Conservation (phyloP, 805 yeast genomes). For the Zygoascus flipseniorum region DNA sequence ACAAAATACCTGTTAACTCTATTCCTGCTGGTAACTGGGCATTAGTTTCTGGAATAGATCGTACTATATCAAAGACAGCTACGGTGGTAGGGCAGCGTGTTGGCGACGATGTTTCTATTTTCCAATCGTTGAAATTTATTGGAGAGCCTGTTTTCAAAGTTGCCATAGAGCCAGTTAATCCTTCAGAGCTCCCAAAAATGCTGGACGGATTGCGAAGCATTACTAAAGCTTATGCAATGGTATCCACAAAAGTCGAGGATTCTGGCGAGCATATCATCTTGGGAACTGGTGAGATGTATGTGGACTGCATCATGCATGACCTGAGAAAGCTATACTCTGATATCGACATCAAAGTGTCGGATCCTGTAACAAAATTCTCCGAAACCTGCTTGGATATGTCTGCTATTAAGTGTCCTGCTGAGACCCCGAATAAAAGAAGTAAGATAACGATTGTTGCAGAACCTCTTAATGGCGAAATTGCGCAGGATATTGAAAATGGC, state of each 20-base stretch:
- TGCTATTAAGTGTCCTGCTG: conserved; percentile 55
- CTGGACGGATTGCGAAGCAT: conserved; percentile 60
- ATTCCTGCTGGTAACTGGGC: conserved; percentile 63
- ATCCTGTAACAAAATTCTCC: conserved; percentile 69
- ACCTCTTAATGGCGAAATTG: conserved; percentile 53
- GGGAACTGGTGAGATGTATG: conserved; percentile 81
- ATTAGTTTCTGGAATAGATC: conserved; percentile 54
- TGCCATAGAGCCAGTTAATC: conserved; percentile 73
- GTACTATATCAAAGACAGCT: conserved; percentile 50
- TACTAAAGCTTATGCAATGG: conserved; percentile 56
- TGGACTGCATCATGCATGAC: conserved; percentile 79
- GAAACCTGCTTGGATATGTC: conserved; percentile 69
- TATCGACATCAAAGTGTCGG: conserved; percentile 72
- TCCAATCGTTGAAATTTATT: conserved; percentile 38
- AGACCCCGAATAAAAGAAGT: conserved; percentile 46
- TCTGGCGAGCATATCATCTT: conserved; percentile 77
- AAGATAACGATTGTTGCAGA: conserved; percentile 66
- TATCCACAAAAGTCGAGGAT: conserved; percentile 67
- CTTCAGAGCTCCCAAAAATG: conserved; percentile 69
- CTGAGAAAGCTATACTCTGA: conserved; percentile 54
- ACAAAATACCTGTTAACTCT: conserved; percentile 44
- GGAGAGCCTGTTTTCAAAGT: conserved; percentile 62
- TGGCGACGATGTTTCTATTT: conserved; percentile 26
- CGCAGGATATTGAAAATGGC: conserved; percentile 48
- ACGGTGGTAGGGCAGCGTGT: conserved; percentile 35